Percentiles rank a stretch among this genome's conserved stretches.
These are phyloP conservation scores for Theobroma grandiflorum DNA, from an alignment of 441 rosid genomes.

Conservation along the genomic window DNA sequence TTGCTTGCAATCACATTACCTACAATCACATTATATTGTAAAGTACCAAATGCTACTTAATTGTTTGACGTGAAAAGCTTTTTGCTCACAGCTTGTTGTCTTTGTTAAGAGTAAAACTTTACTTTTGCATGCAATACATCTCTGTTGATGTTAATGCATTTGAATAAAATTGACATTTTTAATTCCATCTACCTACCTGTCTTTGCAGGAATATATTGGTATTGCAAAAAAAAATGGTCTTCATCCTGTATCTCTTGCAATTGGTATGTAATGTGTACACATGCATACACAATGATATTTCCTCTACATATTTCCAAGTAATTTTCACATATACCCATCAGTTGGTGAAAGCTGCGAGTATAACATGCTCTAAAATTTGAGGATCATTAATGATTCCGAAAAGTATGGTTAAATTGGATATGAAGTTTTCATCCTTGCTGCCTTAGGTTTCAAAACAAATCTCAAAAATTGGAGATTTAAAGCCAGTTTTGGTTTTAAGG, in stretches of 20 bases:
- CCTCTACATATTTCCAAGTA: neutral
- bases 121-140: neutral
- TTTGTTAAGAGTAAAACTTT: neutral
- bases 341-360: neutral
- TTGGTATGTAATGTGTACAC: constrained; percentile 40
- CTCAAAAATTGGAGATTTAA: neutral
- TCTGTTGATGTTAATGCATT: neutral
- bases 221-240: constrained; percentile 53
- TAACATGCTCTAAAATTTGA: neutral
- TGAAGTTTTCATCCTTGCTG: neutral
- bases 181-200: constrained; percentile 19
- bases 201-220: constrained; percentile 52
- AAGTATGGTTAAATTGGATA: constrained; percentile 13
- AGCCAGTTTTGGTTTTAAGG: constrained; percentile 1
- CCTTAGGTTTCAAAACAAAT: constrained; percentile 8
- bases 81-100: constrained; percentile 7
- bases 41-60: too few species aligned
- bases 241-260: constrained; percentile 64
- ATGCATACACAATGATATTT: constrained; percentile 4
- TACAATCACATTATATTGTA: too few species aligned
- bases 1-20: too few species aligned
- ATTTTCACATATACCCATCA: constrained; percentile 5
- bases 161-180: neutral
- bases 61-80: neutral
- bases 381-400: neutral